Percentiles rank a stretch among this genome's conserved stretches.
phyloP scores from a whole-genome alignment of 2,329 filamentous ascomycete species.

The Sclerotinia sclerotiorum region DNA sequence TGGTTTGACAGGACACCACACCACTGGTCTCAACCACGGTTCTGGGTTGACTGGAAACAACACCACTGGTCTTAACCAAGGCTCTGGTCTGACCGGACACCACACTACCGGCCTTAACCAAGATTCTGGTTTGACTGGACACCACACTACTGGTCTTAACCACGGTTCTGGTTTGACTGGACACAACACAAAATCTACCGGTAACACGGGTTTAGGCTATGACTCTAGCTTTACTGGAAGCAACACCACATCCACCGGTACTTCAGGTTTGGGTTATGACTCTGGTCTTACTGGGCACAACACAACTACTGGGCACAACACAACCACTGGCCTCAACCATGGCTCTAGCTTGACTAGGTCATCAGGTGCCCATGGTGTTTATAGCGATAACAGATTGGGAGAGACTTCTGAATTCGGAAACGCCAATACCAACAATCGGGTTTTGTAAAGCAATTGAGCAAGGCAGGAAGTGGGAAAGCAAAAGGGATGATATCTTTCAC shows the following conservation, averaged over 20 bases:
- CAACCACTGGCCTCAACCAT: neutral
- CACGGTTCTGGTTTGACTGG: neutral
- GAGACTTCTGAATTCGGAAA: constrained; percentile 27
- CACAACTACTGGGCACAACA: neutral
- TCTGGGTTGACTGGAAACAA: neutral
- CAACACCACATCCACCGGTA: neutral
- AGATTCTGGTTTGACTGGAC: neutral
- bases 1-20: neutral
- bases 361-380: constrained; percentile 13
- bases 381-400: constrained; percentile 20
- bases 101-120: neutral
- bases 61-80: neutral
- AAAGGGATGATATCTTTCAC: neutral
- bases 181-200: neutral
- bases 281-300: neutral
- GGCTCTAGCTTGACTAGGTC: neutral
- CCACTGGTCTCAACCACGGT: neutral
- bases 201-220: neutral
- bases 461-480: neutral
- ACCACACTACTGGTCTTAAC: neutral
- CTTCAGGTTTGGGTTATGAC: neutral
- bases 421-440: constrained; percentile 1
- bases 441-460: neutral
- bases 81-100: neutral
- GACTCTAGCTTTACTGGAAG: neutral